phyloP scores from a whole-genome alignment of 495 filamentous ascomycete species.

The Aspergillus biplanus region DNA sequence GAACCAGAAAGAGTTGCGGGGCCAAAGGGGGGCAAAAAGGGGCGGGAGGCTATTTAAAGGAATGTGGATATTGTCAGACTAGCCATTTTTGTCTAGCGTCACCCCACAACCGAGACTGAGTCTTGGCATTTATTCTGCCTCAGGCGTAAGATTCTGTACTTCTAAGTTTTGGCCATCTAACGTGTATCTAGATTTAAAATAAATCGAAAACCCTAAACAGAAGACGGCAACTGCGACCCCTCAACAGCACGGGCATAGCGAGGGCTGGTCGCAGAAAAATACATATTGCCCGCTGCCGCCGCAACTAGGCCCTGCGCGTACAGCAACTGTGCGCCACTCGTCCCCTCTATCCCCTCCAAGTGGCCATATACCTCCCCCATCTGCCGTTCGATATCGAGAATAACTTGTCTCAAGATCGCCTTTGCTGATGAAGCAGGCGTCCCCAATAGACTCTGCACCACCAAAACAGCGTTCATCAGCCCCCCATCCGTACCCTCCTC shows the following conservation, averaged over 20 bases:
- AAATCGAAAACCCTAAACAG: not conserved
- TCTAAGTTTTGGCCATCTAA: too few species aligned
- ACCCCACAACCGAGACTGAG: not conserved
- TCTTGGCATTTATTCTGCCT: not conserved
- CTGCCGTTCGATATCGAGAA: constrained; percentile 19
- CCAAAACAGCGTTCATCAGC: constrained; percentile 21
- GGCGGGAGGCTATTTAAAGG: not conserved
- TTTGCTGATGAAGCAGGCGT: constrained; percentile 9
- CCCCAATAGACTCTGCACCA: constrained; percentile 13
- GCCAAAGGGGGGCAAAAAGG: not conserved
- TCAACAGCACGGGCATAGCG: constrained; percentile 23
- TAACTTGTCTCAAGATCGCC: constrained; percentile 4
- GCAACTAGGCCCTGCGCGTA: constrained; percentile 22
- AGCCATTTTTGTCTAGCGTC: not conserved
- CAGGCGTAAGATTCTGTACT: not conserved
- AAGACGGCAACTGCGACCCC: constrained; percentile 5
- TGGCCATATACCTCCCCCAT: constrained; percentile 15
- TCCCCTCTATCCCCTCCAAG: not conserved
- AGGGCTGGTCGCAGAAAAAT: constrained; percentile 23
- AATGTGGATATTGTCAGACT: not conserved
- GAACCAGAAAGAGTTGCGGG: not conserved
- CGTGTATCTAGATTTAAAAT: not conserved
- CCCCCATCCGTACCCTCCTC: constrained; percentile 5
- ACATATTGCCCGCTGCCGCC: constrained; percentile 22
- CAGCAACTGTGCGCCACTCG: not conserved